Base-by-base conservation (phyloP, 345 rosid genomes). In the Citrus sp. region DNA sequence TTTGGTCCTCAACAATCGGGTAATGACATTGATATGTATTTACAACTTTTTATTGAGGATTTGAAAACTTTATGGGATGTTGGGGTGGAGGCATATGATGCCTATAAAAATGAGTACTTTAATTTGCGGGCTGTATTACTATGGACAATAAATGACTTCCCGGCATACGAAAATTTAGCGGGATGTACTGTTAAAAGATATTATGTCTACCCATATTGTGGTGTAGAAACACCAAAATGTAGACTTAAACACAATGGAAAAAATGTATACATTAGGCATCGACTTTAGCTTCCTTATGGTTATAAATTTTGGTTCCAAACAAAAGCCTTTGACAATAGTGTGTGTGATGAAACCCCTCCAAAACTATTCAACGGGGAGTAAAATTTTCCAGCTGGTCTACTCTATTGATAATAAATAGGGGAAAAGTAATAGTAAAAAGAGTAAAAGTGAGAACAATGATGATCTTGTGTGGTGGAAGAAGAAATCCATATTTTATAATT, bases 161-260 rank as follows among this genome's bases (percentile, higher is more conserved):
- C 5, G 0, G 13, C 1, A n/a, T 58, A 58, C 12, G 0, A 0
- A 7, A 58, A 58, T 58, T n/a, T n/a, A 0, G 1, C 0, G 0
- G 14, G 62, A 5, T 58, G 28, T 3, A 58, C 0, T 7, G 12
- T 7, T 21, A n/a, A n/a, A 58, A 5, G 28, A 13, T 58, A 58
- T n/a, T 7, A 58, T n/a, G 12, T 2, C 0, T 51, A 0, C 19
- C 7, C 1, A 24, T 59, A 59, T 21, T 59, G 1, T 59, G 14
- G 63, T 19, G 24, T n/a, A 6, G 28, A 59, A 6, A n/a, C 7
- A 58, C 12, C 0, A 19, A 59, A 59, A 59, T 59, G 14, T 59
- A 59, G 28, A 59, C 28, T 1, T 21, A n/a, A 59, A 59, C 1
- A 59, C 2, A 59, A 1, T 59, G 4, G 1, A 2, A n/a, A 38